Conservation (phyloP, 1,284 basidiomycete genomes). For the Vanrija pseudolonga region DNA sequence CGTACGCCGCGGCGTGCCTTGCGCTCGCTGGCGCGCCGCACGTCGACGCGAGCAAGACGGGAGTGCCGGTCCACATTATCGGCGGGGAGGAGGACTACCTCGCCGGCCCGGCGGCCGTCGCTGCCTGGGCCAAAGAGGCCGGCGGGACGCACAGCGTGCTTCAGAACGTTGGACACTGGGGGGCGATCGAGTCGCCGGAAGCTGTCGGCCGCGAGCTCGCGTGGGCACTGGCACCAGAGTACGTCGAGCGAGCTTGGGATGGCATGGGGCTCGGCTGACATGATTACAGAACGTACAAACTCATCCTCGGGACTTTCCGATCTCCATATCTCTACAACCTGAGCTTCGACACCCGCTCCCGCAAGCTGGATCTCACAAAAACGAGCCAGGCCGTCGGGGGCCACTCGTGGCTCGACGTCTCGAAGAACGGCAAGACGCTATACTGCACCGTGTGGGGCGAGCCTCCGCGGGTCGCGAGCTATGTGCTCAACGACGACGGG, state of each 20-base stretch:
- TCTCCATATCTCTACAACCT: constrained; percentile 31
- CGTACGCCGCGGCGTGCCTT: constrained; percentile 27
- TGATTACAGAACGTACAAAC: constrained; percentile 9
- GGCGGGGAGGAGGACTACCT: constrained; percentile 34
- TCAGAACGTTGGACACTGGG: constrained; percentile 32
- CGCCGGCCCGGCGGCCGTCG: constrained; percentile 17
- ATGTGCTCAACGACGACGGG: constrained; percentile 9
- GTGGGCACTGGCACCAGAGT: constrained; percentile 5
- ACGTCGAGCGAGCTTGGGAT: too few relatives aligned
- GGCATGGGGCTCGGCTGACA: too few relatives aligned
- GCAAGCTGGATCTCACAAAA: constrained; percentile 17
- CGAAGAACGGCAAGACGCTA: constrained; percentile 17
- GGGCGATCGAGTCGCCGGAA: constrained; percentile 27
- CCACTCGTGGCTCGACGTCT: constrained; percentile 40
- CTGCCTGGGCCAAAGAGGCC: constrained; percentile 18
- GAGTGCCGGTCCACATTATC: constrained; percentile 21
- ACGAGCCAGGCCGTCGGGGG: constrained; percentile 26
- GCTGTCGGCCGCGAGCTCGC: constrained; percentile 14
- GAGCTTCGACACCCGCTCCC: constrained; percentile 19
- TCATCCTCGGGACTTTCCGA: constrained; percentile 42
- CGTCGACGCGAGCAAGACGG: constrained; percentile 12
- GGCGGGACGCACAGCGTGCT: constrained; percentile 17
- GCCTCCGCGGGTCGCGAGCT: constrained; percentile 29
- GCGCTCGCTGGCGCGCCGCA: constrained; percentile 20
- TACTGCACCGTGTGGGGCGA: constrained; percentile 41